These are phyloP conservation scores for Aegilops bicornis DNA, from an alignment of 176 grass and related monocot species.

Conservation along the genomic window DNA sequence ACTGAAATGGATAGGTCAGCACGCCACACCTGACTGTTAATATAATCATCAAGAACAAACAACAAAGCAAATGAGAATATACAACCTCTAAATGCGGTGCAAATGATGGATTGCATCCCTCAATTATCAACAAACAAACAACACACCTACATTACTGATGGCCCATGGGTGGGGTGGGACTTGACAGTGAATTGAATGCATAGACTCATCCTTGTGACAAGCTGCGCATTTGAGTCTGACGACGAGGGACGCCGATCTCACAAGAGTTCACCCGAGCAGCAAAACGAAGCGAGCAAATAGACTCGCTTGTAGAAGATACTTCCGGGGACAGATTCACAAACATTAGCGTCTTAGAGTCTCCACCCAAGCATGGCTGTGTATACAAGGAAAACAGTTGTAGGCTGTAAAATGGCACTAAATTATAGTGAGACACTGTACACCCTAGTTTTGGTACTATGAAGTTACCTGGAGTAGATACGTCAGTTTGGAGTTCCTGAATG, in stretches of 20 bases:
- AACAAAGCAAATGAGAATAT: slow-evolving; percentile 12
- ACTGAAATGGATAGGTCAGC: background rate
- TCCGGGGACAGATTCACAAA: slow-evolving; percentile 91
- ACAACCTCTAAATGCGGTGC: slow-evolving; percentile 34
- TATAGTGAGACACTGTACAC: background rate
- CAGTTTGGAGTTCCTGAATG: slow-evolving; percentile 92
- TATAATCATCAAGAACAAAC: slow-evolving; percentile 9
- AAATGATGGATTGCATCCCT: slow-evolving; percentile 42
- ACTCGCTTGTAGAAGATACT: slow-evolving; percentile 59
- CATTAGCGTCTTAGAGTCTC: slow-evolving; percentile 90
- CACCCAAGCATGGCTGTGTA: slow-evolving; percentile 84
- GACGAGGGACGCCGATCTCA: slow-evolving; percentile 76
- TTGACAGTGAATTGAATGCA: background rate
- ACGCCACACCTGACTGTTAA: background rate
- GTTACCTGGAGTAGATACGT: slow-evolving; percentile 91
- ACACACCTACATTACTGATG: background rate
- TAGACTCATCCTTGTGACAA: slow-evolving; percentile 30
- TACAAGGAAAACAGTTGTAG: background rate
- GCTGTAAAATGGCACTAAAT: background rate
- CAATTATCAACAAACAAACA: slow-evolving; percentile 24
- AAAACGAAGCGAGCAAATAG: slow-evolving; percentile 83
- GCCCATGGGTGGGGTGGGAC: background rate
- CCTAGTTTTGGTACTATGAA: background rate
- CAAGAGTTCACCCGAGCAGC: slow-evolving; percentile 87
- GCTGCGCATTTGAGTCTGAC: slow-evolving; percentile 58